A percentile compares a stretch with the other conserved stretches of the same genome.
Conservation (phyloP, 345 rosid species). For the Eucalyptus curtisii region DNA sequence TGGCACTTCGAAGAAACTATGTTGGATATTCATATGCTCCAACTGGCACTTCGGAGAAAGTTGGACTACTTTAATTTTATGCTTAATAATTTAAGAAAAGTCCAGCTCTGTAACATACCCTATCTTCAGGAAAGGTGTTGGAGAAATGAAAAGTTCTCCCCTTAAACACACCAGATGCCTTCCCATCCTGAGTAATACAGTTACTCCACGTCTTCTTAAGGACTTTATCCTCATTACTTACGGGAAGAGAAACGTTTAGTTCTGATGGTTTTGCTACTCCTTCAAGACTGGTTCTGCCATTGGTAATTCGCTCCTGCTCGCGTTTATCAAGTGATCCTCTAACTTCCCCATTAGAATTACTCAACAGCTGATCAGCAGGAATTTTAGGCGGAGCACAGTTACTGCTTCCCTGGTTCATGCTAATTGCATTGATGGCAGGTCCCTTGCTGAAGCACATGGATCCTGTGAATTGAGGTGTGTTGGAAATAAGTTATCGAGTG, state of each 20-base stretch:
- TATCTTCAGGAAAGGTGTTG: constrained; percentile 61
- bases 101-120: constrained; percentile 39
- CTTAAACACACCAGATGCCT: constrained; percentile 34
- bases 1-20: neutral
- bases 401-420: constrained; percentile 23
- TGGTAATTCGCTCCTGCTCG: constrained; percentile 18
- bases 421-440: constrained; percentile 12
- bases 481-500: neutral
- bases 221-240: constrained; percentile 15
- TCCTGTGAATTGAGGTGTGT: constrained; percentile 12
- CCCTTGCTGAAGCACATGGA: constrained; percentile 35
- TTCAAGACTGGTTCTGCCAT: constrained; percentile 1
- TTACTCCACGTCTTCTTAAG: constrained; percentile 17
- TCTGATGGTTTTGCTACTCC: constrained; percentile 14
- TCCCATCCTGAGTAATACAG: constrained; percentile 18
- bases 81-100: neutral
- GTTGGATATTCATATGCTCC: neutral
- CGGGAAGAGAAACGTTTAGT: constrained; percentile 8
- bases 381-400: constrained; percentile 1
- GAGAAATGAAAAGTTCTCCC: constrained; percentile 79
- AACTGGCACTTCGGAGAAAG: neutral
- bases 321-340: constrained; percentile 19
- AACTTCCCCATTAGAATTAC: constrained; percentile 12
- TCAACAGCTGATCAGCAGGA: constrained; percentile 11
- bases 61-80: neutral